phyloP scores from a whole-genome alignment of 352 stramenopile species.

The Globisporangium solare region DNA sequence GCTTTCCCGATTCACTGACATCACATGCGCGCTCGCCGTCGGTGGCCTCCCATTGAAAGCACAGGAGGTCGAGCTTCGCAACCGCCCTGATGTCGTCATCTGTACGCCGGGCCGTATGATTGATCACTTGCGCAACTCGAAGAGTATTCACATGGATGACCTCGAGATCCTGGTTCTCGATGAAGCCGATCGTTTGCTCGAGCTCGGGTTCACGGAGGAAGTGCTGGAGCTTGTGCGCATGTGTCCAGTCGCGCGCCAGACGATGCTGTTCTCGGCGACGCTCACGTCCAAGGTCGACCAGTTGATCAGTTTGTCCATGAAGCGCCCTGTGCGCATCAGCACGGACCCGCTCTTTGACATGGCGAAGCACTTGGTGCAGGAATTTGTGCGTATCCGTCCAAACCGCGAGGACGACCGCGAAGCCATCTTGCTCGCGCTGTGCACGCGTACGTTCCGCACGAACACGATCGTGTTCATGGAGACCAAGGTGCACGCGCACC shows the following conservation, averaged over 20 bases:
- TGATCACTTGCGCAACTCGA: constrained; percentile 97
- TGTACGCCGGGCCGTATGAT: constrained; percentile 98
- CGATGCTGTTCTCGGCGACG: constrained; percentile 98
- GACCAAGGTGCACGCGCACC: constrained; percentile 95
- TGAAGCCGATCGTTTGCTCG: constrained; percentile 94
- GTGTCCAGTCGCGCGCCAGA: constrained; percentile 94
- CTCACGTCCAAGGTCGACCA: constrained; percentile 98
- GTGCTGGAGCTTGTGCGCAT: constrained; percentile 94
- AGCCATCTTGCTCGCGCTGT: constrained; percentile 93
- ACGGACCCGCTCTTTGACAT: constrained; percentile 95
- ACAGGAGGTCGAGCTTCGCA: constrained; percentile 95
- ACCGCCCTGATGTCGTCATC: constrained; percentile 95
- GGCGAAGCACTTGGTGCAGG: constrained; percentile 94
- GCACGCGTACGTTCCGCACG: constrained; percentile 93
- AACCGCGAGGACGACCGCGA: constrained; percentile 92
- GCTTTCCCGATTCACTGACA: constrained; percentile 94
- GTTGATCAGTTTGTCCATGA: constrained; percentile 95
- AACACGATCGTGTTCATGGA: constrained; percentile 99
- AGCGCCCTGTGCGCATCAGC: constrained; percentile 93
- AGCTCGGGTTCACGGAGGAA: constrained; percentile 98
- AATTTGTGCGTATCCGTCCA: constrained; percentile 96
- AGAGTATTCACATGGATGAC: constrained; percentile 96
- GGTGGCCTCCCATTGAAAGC: constrained; percentile 88
- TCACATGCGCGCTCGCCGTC: constrained; percentile 91
- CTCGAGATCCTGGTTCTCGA: constrained; percentile 96